Conservation (phyloP, 2,329 filamentous ascomycete genomes). For the Aspergillus ochraceus region DNA sequence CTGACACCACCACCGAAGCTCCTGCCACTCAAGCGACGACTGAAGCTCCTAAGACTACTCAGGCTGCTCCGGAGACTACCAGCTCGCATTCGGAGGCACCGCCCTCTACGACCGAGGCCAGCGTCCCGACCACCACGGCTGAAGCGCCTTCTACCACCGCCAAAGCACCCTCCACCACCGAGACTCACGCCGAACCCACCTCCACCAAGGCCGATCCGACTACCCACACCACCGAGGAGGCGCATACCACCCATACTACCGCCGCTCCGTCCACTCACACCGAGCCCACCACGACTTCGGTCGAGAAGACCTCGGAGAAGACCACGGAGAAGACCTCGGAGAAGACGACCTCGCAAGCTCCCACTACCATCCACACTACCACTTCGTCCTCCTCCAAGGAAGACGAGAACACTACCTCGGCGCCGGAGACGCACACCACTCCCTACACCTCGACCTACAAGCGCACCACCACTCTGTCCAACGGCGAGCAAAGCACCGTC, state of each 20-base stretch:
- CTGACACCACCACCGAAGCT: not conserved
- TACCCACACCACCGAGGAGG: conserved; percentile 9
- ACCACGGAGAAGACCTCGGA: conserved; percentile 2
- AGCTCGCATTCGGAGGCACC: conserved; percentile 1
- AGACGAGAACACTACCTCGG: conserved; percentile 18
- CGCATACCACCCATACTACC: conserved; percentile 11
- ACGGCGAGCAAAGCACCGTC: conserved; percentile 45
- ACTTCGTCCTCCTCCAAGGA: conserved; percentile 22
- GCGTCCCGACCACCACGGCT: conserved; percentile 3
- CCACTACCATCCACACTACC: conserved; percentile 1
- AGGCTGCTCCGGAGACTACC: conserved; percentile 1
- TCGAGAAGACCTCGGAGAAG: not conserved
- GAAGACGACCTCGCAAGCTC: conserved; percentile 9
- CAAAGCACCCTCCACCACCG: not conserved
- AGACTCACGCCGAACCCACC: conserved; percentile 8
- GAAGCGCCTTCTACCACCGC: conserved; percentile 11
- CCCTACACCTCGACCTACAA: conserved; percentile 41
- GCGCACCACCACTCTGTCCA: conserved; percentile 41
- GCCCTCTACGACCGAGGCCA: conserved; percentile 10
- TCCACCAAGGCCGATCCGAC: conserved; percentile 8
- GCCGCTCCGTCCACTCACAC: not conserved
- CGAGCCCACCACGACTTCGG: conserved; percentile 14
- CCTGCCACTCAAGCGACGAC: not conserved
- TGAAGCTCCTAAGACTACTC: not conserved
- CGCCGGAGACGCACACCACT: conserved; percentile 24